phyloP scores from a whole-genome alignment of 257 asterid genomes.

The Scutellaria baicalensis region DNA sequence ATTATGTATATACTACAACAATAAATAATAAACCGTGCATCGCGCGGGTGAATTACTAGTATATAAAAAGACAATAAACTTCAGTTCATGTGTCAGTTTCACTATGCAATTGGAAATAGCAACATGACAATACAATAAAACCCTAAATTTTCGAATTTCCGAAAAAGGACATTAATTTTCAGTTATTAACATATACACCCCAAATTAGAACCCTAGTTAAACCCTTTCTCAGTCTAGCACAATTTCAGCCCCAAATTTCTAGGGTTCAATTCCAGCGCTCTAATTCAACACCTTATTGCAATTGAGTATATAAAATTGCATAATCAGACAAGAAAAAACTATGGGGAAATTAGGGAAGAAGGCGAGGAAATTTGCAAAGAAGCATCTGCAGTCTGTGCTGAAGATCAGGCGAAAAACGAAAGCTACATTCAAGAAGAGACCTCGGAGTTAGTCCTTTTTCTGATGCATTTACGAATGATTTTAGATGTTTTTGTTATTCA shows the following conservation, averaged over 20 bases:
- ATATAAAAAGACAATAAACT: no score
- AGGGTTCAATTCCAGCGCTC: conserved; percentile 17
- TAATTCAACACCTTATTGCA: neutral
- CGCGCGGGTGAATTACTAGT: no score
- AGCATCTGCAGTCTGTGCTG: conserved; percentile 79
- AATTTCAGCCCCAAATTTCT: neutral
- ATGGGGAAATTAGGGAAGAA: conserved; percentile 95
- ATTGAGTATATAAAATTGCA: neutral
- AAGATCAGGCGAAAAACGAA: conserved; percentile 63
- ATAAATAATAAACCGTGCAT: no score
- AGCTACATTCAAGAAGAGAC: conserved; percentile 59
- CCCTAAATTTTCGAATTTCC: neutral
- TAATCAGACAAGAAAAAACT: neutral
- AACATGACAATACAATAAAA: neutral
- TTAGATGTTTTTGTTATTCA: neutral
- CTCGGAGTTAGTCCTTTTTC: conserved; percentile 34
- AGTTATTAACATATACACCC: neutral
- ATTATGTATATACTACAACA: no score
- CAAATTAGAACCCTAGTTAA: conserved; percentile 23
- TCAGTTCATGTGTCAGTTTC: no score
- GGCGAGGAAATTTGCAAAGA: conserved; percentile 93
- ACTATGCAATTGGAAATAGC: no score
- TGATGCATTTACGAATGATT: neutral
- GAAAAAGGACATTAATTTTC: neutral
- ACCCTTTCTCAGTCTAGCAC: conserved; percentile 13